Evolutionary conservation across 495 filamentous ascomycete genomes (phyloP).

Genomic region (Xylaria bambusicola): DNA sequence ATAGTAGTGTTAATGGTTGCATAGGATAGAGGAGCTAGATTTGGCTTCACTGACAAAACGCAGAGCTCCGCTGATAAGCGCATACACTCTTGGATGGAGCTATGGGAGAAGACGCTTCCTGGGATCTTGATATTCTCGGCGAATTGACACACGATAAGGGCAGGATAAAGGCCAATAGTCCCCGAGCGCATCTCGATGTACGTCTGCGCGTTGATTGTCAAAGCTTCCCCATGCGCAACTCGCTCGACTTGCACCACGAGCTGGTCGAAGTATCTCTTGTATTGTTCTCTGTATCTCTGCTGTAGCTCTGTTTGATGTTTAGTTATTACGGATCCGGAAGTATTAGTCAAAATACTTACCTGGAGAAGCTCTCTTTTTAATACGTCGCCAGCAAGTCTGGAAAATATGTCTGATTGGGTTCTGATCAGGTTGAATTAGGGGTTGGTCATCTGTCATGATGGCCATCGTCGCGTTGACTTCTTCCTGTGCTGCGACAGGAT

Average conservation of each 20-base stretch:
- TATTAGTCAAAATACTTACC: not conserved
- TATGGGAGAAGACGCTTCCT: constrained; percentile 7
- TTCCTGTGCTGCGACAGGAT: not conserved
- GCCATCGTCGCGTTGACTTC: not conserved
- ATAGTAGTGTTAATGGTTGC: not conserved
- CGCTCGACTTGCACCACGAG: constrained; percentile 14
- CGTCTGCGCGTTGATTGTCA: constrained; percentile 1
- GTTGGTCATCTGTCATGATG: not conserved
- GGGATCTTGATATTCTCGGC: not conserved
- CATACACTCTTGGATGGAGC: constrained; percentile 14
- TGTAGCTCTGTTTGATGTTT: not conserved
- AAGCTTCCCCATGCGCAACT: constrained; percentile 1
- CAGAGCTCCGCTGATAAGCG: constrained; percentile 14
- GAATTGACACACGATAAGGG: not conserved
- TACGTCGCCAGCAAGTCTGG: not conserved
- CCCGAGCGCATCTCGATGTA: not conserved
- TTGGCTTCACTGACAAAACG: constrained; percentile 10
- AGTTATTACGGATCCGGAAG: not conserved
- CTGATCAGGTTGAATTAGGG: not conserved
- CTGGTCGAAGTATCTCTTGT: constrained; percentile 11
- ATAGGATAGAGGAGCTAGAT: not conserved
- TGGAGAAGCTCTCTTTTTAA: not conserved
- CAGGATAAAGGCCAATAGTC: not conserved
- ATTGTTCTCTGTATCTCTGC: constrained; percentile 9
- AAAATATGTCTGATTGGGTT: constrained; percentile 3